Evolutionary conservation across 257 asterid species (phyloP), one percentile per base, ranked within the genome.

Genomic region (Apocynum venetum): DNA sequence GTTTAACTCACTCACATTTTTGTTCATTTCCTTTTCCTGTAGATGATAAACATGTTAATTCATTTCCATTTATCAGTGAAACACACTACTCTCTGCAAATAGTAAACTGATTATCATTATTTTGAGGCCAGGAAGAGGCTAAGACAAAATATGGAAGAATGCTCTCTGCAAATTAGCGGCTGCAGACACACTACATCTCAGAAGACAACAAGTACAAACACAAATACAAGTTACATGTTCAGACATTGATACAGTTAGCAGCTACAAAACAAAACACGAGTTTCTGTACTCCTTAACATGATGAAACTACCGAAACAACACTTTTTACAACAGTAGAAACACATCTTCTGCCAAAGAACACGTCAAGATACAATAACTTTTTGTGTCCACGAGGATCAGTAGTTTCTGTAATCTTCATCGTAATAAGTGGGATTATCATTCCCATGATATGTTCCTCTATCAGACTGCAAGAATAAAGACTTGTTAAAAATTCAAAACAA

Each of bases 381-480:
- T 20, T 65, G 40, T 13, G 61, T 64, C 35, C 49, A 63, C 77
- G 51, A 71, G 38, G 17, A 2, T 43, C 66, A 74, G 87, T 91
- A 90, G 85, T 89, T 86, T 85, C 86, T 80, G 82, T 89, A 74
- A 46, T 91, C 89, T 15, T 91, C 96, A 13, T 83, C 90, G 17
- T 83, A 85, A 75, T 77, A 81, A 3, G 83, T 78, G 82, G 82
- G 81, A 68, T 82, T 80, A 82, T 67, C 76, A 82, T 76, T 82
- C 79, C 87, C 80, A 51, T 88, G 36, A 3, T 81, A 82, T 2
- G 91, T 81, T 68, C 84, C 89, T 76, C 84, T 83, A 75, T 87
- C 88, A 77, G 91, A 83, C 96, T 93, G 89, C 83, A 79, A 13
- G 6, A 70, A 72, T 13, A 38, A 52, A 10, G 2, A 31, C 15